Conservation (phyloP, 768 basidiomycete genomes). For the Russula brevipes region DNA sequence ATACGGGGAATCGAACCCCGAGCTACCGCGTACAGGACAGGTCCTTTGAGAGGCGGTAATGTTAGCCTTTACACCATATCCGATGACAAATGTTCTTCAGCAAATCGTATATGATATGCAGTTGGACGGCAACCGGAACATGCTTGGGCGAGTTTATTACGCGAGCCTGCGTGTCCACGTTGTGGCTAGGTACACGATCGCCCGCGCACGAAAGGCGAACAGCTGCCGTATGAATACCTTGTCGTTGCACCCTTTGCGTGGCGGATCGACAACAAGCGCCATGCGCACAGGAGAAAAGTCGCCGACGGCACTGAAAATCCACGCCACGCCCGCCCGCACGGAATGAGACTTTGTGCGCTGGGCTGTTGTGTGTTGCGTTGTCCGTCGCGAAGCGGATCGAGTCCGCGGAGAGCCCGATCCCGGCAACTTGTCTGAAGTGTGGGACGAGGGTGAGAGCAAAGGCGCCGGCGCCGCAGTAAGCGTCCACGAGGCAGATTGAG, state of each 20-base stretch:
- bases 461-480: slow-evolving; percentile 88
- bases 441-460: slow-evolving; percentile 81
- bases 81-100: slow-evolving; percentile 9
- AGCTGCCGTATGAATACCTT: slow-evolving; percentile 72
- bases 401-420: slow-evolving; percentile 78
- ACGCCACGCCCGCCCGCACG: slow-evolving; percentile 73
- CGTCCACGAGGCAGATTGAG: slow-evolving; percentile 88
- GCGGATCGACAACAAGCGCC: slow-evolving; percentile 82
- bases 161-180: too few relatives aligned
- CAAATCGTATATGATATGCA: too few relatives aligned
- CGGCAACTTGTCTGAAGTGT: slow-evolving; percentile 69
- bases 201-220: too few relatives aligned
- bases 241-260: slow-evolving; percentile 85
- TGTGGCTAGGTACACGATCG: too few relatives aligned
- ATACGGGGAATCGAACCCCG: slow-evolving; percentile 42
- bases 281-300: slow-evolving; percentile 63
- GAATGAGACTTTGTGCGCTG: slow-evolving; percentile 58
- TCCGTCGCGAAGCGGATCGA: slow-evolving; percentile 63
- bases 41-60: slow-evolving; percentile 34
- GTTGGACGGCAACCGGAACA: too few relatives aligned
- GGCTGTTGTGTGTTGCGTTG: slow-evolving; percentile 61
- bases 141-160: too few relatives aligned
- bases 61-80: slow-evolving; percentile 39
- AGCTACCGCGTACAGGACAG: slow-evolving; percentile 33
- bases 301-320: slow-evolving; percentile 68